Evolutionary conservation across 495 filamentous ascomycete genomes (phyloP).

Genomic region (Podospora tetraspora): DNA sequence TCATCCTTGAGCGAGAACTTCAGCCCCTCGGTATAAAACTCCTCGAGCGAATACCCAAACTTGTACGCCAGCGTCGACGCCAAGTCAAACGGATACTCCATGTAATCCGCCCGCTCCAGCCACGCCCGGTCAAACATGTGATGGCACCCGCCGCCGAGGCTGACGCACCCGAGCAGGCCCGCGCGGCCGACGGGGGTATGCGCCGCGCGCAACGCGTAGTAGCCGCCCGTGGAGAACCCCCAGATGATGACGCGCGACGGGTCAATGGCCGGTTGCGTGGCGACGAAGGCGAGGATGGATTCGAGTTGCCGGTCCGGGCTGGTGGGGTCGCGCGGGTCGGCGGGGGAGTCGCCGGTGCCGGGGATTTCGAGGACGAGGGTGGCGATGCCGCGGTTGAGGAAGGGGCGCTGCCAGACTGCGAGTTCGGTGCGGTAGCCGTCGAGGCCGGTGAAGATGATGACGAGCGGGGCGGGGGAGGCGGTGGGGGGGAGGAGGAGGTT

Average conservation of each 20-base stretch:
- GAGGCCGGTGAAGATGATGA: constrained; percentile 64
- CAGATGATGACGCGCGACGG: constrained; percentile 52
- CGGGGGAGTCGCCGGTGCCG: constrained; percentile 68
- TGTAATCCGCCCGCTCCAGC: constrained; percentile 55
- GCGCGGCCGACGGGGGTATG: constrained; percentile 51
- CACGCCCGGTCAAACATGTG: constrained; percentile 60
- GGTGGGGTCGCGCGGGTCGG: constrained; percentile 40
- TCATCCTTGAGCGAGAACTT: constrained; percentile 63
- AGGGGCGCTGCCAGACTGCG: constrained; percentile 58
- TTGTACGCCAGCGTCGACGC: constrained; percentile 59
- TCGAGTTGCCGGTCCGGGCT: constrained; percentile 52
- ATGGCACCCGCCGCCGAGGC: constrained; percentile 61
- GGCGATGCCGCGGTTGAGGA: constrained; percentile 48
- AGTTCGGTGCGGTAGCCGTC: constrained; percentile 72
- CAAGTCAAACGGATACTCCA: constrained; percentile 69
- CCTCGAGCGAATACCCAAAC: constrained; percentile 52
- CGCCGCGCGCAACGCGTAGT: constrained; percentile 63
- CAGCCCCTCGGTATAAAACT: constrained; percentile 51
- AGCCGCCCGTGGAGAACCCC: constrained; percentile 67
- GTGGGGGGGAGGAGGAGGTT: constrained; percentile 52
- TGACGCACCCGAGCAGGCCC: constrained; percentile 52
- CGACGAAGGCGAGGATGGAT: constrained; percentile 61
- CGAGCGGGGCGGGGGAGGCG: constrained; percentile 43
- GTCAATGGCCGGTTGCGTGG: constrained; percentile 46
- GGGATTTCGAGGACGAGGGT: constrained; percentile 64